Base-by-base conservation (phyloP, 768 basidiomycete genomes). In the Favolaschia claudopus region DNA sequence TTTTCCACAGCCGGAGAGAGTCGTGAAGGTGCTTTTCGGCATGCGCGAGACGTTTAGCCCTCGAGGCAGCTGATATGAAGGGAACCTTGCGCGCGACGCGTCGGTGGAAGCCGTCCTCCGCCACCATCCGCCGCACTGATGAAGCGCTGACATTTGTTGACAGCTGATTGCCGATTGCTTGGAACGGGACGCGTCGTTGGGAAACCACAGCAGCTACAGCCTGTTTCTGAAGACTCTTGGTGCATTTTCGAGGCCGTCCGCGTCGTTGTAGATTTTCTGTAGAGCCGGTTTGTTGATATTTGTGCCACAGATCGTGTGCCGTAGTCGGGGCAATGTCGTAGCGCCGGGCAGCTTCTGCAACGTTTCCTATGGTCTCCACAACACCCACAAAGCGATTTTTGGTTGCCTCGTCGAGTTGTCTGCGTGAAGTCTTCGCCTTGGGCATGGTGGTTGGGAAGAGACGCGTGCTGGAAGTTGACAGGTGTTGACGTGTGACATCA, bases 41-140 rank as follows among this genome's bases (percentile, higher is more conserved):
- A 60, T 62, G 63, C 17, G 33, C 38, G 22, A 50, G 13, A 33
- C 47, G 37, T 32, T 54, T 54, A 19, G 20, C 27, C 42, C 63
- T 65, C 25, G 55, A 42, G 12, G 34, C 39, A 22, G 13, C 38
- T n/a, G 57, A 55, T 10, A 65, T 32, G 49, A 40, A 65, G 40
- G 58, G 56, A 19, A 67, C 61, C 54, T 55, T 53, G 31, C 58
- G 36, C 15, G 64, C 58, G 12, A 65, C 60, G 24, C 64, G 54
- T 31, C 50, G 40, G 40, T 63, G 61, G 37, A 62, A 65, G 17
- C 60, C 64, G 44, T 55, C 22, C 19, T 34, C 39, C 17, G 49
- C 57, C 15, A 61, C 33, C 45, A 51, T 31, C 28, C 25, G 24
- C 10, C 40, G 34, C 25, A 67, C 61, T n/a, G 60, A 37, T 9